Conservation (phyloP, 2,329 filamentous ascomycete genomes). For the Hymenoscyphus fraxineus region DNA sequence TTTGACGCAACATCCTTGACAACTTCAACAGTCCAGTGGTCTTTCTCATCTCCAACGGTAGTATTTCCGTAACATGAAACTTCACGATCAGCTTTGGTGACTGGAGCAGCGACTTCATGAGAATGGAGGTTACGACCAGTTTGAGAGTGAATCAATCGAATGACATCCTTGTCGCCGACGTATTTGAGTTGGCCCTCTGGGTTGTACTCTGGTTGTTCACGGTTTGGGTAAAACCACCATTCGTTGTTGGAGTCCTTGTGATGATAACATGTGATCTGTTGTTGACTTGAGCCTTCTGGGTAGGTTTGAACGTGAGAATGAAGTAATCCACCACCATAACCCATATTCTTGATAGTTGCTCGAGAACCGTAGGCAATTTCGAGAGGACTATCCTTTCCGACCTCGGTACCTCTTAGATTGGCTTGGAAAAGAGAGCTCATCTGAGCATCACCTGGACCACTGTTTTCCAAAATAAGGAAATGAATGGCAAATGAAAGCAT, state of each 20-base stretch:
- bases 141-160: slow-evolving; percentile 89
- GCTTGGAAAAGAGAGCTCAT: slow-evolving; percentile 99
- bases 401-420: slow-evolving; percentile 87
- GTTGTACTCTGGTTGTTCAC: slow-evolving; percentile 69
- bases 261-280: slow-evolving; percentile 98
- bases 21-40: slow-evolving; percentile 94
- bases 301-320: slow-evolving; percentile 97
- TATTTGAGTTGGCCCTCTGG: slow-evolving; percentile 67
- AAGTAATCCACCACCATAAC: slow-evolving; percentile 91
- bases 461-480: slow-evolving; percentile 89
- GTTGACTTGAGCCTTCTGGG: slow-evolving; percentile 87
- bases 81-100: slow-evolving; percentile 86
- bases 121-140: slow-evolving; percentile 97
- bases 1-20: slow-evolving; percentile 75
- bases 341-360: slow-evolving; percentile 97
- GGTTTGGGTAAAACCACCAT: slow-evolving; percentile 98
- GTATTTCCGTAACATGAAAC: slow-evolving; percentile 95
- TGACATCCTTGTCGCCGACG: slow-evolving; percentile 70
- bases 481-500: slow-evolving; percentile 93
- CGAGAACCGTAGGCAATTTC: slow-evolving; percentile 87
- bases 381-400: slow-evolving; percentile 89
- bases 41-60: slow-evolving; percentile 93
- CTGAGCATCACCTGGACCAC: slow-evolving; percentile 95
- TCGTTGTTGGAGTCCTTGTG: slow-evolving; percentile 99
- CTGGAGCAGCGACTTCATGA: slow-evolving; percentile 80